phyloP scores from a whole-genome alignment of 2,329 filamentous ascomycete species.

The Fusarium sp. region DNA sequence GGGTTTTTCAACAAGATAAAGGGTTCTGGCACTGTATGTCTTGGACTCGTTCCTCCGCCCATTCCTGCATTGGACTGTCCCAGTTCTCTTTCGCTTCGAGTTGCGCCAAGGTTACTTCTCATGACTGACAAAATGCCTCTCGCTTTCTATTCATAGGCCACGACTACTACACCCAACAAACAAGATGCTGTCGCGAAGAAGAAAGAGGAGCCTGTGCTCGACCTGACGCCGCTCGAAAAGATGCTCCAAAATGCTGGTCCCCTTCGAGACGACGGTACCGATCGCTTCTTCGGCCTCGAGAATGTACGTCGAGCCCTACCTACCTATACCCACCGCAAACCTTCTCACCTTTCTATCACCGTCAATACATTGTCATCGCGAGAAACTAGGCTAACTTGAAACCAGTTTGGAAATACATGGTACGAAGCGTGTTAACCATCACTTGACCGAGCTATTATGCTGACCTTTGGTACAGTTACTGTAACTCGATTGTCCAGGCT shows the following conservation, averaged over 20 bases:
- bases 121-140: constrained; percentile 53
- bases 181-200: constrained; percentile 66
- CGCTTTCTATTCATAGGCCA: constrained; percentile 54
- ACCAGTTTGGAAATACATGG: constrained; percentile 97
- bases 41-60: constrained; percentile 17
- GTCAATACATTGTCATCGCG: constrained; percentile 4
- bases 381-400: constrained; percentile 53
- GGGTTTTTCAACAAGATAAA: constrained; percentile 72
- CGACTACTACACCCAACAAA: constrained; percentile 55
- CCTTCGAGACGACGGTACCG: constrained; percentile 86
- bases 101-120: constrained; percentile 35
- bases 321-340: constrained; percentile 13
- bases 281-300: constrained; percentile 98
- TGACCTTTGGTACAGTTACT: constrained; percentile 75
- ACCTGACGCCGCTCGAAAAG: constrained; percentile 74
- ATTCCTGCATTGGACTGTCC: constrained; percentile 14
- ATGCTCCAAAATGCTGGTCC: constrained; percentile 86
- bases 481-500: constrained; percentile 97
- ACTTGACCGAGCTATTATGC: constrained; percentile 7
- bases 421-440: constrained; percentile 60
- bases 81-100: constrained; percentile 13
- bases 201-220: constrained; percentile 69
- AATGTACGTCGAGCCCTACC: constrained; percentile 75
- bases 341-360: not conserved
- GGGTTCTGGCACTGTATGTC: constrained; percentile 66